Conservation (phyloP, 495 filamentous ascomycete genomes). For the Aspergillus bridgeri region DNA sequence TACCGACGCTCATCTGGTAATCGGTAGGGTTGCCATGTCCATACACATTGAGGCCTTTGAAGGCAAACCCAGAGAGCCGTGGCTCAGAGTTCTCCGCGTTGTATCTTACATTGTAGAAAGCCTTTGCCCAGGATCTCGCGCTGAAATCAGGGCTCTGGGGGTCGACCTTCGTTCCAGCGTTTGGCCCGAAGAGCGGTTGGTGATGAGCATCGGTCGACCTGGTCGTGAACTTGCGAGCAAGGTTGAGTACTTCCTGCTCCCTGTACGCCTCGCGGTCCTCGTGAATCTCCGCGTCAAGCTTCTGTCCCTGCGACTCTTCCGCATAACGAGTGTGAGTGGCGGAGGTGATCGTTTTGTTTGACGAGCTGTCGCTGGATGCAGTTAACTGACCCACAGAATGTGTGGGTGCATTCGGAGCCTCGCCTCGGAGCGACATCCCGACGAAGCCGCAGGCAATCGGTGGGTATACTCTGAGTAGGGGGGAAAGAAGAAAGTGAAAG, state of each 20-base stretch:
- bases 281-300: neutral
- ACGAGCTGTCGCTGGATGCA: neutral
- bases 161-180: conserved; percentile 13
- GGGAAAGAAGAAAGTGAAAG: neutral
- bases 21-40: conserved; percentile 70
- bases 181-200: neutral
- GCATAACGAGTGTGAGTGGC: neutral
- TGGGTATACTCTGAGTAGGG: neutral
- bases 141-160: conserved; percentile 29
- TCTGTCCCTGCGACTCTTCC: neutral
- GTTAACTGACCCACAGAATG: neutral
- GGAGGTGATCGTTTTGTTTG: neutral
- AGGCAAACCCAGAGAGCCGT: conserved; percentile 29
- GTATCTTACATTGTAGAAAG: neutral
- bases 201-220: neutral
- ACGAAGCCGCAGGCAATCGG: neutral
- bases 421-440: neutral
- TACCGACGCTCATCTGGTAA: conserved; percentile 73
- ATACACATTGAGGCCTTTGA: conserved; percentile 55
- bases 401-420: neutral
- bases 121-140: conserved; percentile 23
- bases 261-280: neutral
- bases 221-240: neutral
- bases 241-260: neutral
- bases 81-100: neutral